Conservation (phyloP, 2,329 filamentous ascomycete genomes). For the Cladophialophora immunda region DNA sequence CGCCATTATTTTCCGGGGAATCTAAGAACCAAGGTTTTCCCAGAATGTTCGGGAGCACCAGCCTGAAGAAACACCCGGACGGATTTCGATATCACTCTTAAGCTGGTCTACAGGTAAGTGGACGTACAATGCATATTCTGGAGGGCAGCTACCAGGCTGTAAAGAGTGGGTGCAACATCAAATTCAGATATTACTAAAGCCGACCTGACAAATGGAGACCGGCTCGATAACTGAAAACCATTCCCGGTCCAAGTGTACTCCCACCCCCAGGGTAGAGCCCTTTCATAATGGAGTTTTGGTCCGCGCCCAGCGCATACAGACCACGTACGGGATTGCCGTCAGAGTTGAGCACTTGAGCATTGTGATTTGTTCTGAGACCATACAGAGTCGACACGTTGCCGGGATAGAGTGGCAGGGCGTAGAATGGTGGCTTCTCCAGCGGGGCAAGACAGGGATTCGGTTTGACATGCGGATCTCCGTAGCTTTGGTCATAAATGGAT, state of each 20-base stretch:
- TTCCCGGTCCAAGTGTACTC: slow-evolving; percentile 47
- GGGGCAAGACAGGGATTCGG: slow-evolving; percentile 46
- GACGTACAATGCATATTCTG: too few relatives aligned
- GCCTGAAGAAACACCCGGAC: too few relatives aligned
- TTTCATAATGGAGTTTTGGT: slow-evolving; percentile 48
- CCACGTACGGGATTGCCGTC: slow-evolving; percentile 41
- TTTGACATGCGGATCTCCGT: slow-evolving; percentile 44
- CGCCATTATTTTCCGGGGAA: too few relatives aligned
- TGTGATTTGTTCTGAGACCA: slow-evolving; percentile 47
- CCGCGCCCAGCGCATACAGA: slow-evolving; percentile 49
- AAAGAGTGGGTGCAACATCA: too few relatives aligned
- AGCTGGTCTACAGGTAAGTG: too few relatives aligned
- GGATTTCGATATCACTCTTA: too few relatives aligned
- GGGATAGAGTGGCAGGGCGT: slow-evolving; percentile 46
- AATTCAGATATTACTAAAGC: too few relatives aligned
- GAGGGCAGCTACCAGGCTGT: too few relatives aligned
- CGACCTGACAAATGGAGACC: not conserved
- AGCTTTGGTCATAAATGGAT: slow-evolving; percentile 45
- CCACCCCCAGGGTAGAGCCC: slow-evolving; percentile 48
- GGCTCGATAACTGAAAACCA: slow-evolving; percentile 45
- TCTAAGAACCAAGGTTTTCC: too few relatives aligned
- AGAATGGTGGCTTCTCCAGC: slow-evolving; percentile 44
- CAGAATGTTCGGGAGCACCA: too few relatives aligned
- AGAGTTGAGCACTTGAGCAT: slow-evolving; percentile 42
- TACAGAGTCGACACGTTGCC: slow-evolving; percentile 48